Percentiles rank a stretch among this genome's conserved stretches.
phyloP scores from a whole-genome alignment of 2,329 filamentous ascomycete genomes.

The Exophiala spinifera region DNA sequence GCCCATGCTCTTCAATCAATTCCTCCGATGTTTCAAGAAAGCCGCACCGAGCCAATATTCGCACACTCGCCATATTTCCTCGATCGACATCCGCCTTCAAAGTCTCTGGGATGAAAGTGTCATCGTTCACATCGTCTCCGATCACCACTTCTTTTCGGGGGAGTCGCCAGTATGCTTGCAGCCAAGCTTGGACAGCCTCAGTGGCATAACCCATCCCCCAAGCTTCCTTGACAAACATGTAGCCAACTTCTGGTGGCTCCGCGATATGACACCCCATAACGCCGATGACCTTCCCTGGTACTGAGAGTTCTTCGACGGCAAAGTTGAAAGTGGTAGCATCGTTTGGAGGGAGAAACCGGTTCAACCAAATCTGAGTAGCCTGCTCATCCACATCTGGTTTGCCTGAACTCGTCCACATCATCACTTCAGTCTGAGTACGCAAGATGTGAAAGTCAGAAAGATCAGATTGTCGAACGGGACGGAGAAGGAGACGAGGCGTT shows the following conservation, averaged over 20 bases:
- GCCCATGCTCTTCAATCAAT: conserved; percentile 11
- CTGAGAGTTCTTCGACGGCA: conserved; percentile 32
- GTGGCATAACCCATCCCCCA: conserved; percentile 59
- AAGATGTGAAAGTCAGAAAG: conserved; percentile 51
- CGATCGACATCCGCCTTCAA: conserved; percentile 13
- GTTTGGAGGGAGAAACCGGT: conserved; percentile 46
- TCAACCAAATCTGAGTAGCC: conserved; percentile 44
- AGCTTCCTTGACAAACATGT: conserved; percentile 52
- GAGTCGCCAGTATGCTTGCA: conserved; percentile 50
- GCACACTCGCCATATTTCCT: conserved; percentile 16
- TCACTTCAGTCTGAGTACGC: conserved; percentile 59
- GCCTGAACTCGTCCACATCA: conserved; percentile 55
- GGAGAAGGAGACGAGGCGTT: conserved; percentile 56
- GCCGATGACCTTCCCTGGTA: conserved; percentile 39
- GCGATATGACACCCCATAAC: conserved; percentile 45
- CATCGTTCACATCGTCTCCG: conserved; percentile 15
- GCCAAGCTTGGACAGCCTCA: conserved; percentile 52
- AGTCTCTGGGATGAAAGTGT: conserved; percentile 2
- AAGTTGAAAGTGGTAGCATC: conserved; percentile 57
- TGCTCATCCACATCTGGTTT: conserved; percentile 44
- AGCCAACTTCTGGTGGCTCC: conserved; percentile 54
- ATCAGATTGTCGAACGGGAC: conserved; percentile 52
- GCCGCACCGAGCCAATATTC: conserved; percentile 18
- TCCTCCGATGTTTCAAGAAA: conserved; percentile 9
- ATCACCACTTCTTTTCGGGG: conserved; percentile 47